Evolutionary conservation across 352 stramenopile genomes (phyloP), one percentile per base, ranked within the genome.

Genomic region (Globisporangium rhizosaccharum): DNA sequence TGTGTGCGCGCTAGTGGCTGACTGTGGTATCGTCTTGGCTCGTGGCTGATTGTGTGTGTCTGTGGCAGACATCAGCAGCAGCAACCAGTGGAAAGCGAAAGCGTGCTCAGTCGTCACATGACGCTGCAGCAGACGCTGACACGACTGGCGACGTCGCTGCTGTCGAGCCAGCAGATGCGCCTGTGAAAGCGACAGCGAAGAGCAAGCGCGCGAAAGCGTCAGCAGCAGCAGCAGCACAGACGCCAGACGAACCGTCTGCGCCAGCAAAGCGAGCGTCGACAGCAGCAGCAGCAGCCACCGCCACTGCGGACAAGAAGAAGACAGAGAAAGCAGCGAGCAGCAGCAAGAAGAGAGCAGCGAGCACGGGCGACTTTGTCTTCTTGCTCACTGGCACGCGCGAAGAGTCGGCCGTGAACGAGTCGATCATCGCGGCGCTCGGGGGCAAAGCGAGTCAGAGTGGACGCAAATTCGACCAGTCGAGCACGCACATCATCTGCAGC

Each of bases 401-500:
- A 59, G 84, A 94, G 52, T 74, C 72, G 36, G 69, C 68, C 26
- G 64, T 91, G 33, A 88, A 94, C 52, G 85, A 86, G 46, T 89
- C 82, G 30, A 88, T 94, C 25, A 79, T 95, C 60, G 65, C 75
- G 30, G 71, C 69, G 2, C 63, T 95, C 18, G 84, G 81, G 46
- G 84, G 75, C 42, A 72, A 56, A 17, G 76, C 91, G 17, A 87
- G 83, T 59, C 63, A 87, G 26, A 85, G 75, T 37, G 79, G 75
- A 42, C 77, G 86, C 26, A 75, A 76, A 18, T 95, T 79, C 63
- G 84, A 95, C 44, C 71, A 59, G 45, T 68, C 68, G 23, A 87
- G 84, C 64, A 93, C 86, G 3, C 82, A 95, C 65, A 88, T 95
- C 64, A 91, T 95, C 58, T 94, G 82, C 65, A 92, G 77, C 39